Evolutionary conservation across 768 basidiomycete genomes (phyloP).

Genomic region (Pleurotus tuoliensis): DNA sequence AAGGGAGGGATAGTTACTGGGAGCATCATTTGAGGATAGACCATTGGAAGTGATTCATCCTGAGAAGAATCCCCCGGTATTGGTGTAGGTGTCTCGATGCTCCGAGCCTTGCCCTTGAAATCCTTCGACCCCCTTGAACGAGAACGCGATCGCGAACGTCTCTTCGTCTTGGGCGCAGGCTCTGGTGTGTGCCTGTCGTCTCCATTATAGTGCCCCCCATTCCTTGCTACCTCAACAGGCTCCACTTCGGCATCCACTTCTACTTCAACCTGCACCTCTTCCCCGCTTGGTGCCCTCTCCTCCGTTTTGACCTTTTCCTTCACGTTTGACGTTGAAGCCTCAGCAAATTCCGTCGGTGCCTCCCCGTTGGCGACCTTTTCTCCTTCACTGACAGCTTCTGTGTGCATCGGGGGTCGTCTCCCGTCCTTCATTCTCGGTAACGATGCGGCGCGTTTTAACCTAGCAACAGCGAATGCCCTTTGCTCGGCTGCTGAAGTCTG

Average conservation of each 20-base stretch:
- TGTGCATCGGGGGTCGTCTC: constrained; percentile 81
- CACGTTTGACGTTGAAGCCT: constrained; percentile 25
- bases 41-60: constrained; percentile 45
- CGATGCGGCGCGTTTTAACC: constrained; percentile 88
- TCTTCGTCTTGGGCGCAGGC: constrained; percentile 48
- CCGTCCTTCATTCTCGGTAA: constrained; percentile 91
- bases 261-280: constrained; percentile 12
- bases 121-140: constrained; percentile 77
- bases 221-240: constrained; percentile 27
- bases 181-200: constrained; percentile 38
- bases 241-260: constrained; percentile 27
- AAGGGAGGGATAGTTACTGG: constrained; percentile 35
- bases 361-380: constrained; percentile 48
- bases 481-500: constrained; percentile 60
- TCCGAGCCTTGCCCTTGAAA: constrained; percentile 57
- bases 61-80: constrained; percentile 61
- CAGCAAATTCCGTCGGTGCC: constrained; percentile 28
- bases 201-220: not conserved
- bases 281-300: constrained; percentile 12
- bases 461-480: constrained; percentile 84
- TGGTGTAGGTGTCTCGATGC: constrained; percentile 42
- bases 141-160: constrained; percentile 74
- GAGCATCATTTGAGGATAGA: constrained; percentile 24
- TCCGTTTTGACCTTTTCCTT: constrained; percentile 7
- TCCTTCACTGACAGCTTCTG: constrained; percentile 79